These are phyloP conservation scores for Ettlia oleoabundans DNA, from an alignment of 139 green algal genomes.

Conservation along the genomic window DNA sequence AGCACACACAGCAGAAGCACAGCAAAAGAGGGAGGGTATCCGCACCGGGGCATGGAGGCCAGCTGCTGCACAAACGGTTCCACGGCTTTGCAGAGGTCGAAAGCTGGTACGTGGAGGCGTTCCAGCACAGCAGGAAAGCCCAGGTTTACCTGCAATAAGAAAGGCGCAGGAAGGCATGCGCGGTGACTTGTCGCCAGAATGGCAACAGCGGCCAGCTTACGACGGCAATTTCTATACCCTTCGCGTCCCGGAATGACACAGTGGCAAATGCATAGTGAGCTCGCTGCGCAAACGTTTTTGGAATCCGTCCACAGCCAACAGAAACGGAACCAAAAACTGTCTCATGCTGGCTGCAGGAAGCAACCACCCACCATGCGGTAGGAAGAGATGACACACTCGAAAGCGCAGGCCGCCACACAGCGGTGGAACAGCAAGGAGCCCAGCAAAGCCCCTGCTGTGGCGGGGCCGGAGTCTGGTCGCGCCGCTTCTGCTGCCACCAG, in stretches of 20 bases:
- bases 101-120: slow-evolving; percentile 64
- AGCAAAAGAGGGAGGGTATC: not conserved
- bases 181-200: not conserved
- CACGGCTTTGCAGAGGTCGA: slow-evolving; percentile 83
- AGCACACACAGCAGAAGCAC: not conserved
- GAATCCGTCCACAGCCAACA: too few species aligned
- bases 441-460: slow-evolving; percentile 43
- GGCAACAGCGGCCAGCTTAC: too few species aligned
- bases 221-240: too few species aligned
- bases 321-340: too few species aligned
- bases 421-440: slow-evolving; percentile 58
- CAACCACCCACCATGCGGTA: slow-evolving; percentile 44
- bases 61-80: slow-evolving; percentile 66
- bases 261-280: too few species aligned
- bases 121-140: slow-evolving; percentile 64
- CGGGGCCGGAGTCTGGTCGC: not conserved
- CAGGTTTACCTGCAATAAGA: slow-evolving; percentile 32
- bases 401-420: slow-evolving; percentile 63
- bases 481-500: slow-evolving; percentile 5
- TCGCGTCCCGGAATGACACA: too few species aligned
- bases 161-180: not conserved
- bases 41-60: slow-evolving; percentile 50
- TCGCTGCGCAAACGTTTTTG: too few species aligned
- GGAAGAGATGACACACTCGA: slow-evolving; percentile 60
- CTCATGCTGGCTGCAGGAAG: too few species aligned